Conservation (phyloP, 768 basidiomycete genomes). For the Inosperma sp. region DNA sequence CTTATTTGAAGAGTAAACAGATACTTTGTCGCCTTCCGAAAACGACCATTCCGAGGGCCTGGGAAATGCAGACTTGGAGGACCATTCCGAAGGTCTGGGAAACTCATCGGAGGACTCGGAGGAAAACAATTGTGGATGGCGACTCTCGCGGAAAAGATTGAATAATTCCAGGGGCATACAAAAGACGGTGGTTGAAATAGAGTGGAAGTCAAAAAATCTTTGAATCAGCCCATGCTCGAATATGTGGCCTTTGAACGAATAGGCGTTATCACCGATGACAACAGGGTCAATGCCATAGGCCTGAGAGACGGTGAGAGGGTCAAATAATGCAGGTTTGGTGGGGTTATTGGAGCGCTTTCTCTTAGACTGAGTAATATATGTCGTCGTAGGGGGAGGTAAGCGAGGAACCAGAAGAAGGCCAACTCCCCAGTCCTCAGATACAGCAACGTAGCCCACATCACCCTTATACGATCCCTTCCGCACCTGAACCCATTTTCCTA, state of each 20-base stretch:
- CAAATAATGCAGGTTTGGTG: background rate
- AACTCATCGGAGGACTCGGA: background rate
- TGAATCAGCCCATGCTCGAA: background rate
- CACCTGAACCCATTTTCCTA: constrained; percentile 1
- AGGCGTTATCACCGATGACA: background rate
- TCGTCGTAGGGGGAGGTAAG: background rate
- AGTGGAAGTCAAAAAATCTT: background rate
- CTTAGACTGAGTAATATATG: too few relatives aligned
- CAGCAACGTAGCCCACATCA: background rate
- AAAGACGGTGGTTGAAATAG: background rate
- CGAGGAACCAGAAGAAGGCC: constrained; percentile 1
- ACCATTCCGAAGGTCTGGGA: background rate
- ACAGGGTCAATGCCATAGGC: background rate
- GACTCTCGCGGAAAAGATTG: background rate
- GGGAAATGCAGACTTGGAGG: background rate
- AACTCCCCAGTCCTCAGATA: background rate
- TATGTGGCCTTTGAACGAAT: background rate
- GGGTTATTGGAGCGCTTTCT: background rate
- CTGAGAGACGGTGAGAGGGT: background rate
- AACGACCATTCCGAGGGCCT: background rate
- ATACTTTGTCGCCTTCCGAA: background rate
- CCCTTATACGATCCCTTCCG: background rate
- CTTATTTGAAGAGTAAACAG: background rate
- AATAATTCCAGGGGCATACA: background rate
- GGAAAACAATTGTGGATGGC: background rate